Evolutionary conservation across 257 asterid species (phyloP).

Genomic region (Eustoma russellianum): DNA sequence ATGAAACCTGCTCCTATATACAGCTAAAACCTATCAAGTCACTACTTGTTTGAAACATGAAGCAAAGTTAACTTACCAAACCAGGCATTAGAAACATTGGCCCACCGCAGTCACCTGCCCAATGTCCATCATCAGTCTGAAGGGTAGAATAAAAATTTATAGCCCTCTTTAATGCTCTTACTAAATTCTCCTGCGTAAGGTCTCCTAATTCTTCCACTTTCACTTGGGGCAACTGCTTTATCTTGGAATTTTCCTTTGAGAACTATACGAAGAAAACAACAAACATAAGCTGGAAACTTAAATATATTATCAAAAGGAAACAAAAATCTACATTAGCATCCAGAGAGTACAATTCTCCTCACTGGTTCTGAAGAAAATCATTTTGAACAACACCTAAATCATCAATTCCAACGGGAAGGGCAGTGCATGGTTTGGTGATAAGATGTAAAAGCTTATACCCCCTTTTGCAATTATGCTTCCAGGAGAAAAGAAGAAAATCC

Average conservation of each 20-base stretch:
- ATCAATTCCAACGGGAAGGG: too few relatives aligned
- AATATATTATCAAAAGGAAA: not conserved
- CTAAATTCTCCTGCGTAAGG: slow-evolving; percentile 69
- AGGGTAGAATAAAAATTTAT: slow-evolving; percentile 67
- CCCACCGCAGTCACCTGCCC: slow-evolving; percentile 99
- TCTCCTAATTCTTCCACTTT: slow-evolving; percentile 59
- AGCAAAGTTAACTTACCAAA: slow-evolving; percentile 43
- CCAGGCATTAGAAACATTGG: slow-evolving; percentile 99
- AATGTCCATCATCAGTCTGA: slow-evolving; percentile 88
- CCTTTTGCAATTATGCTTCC: too few relatives aligned
- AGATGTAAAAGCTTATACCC: too few relatives aligned
- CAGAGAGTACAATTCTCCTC: not conserved
- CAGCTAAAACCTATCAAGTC: too few relatives aligned
- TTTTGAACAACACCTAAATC: too few relatives aligned
- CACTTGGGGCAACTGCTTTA: slow-evolving; percentile 48
- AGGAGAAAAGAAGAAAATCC: too few relatives aligned
- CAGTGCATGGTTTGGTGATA: too few relatives aligned
- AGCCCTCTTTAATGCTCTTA: slow-evolving; percentile 70
- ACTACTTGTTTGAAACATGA: too few relatives aligned
- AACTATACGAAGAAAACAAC: slow-evolving; percentile 29
- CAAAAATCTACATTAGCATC: not conserved
- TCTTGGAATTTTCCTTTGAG: slow-evolving; percentile 63
- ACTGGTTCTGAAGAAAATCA: not conserved
- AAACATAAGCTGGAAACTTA: not conserved
- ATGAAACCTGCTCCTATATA: too few relatives aligned